Evolutionary conservation across 176 grass and related monocot species (phyloP).

Genomic region (Eremochloa ophiuroides): DNA sequence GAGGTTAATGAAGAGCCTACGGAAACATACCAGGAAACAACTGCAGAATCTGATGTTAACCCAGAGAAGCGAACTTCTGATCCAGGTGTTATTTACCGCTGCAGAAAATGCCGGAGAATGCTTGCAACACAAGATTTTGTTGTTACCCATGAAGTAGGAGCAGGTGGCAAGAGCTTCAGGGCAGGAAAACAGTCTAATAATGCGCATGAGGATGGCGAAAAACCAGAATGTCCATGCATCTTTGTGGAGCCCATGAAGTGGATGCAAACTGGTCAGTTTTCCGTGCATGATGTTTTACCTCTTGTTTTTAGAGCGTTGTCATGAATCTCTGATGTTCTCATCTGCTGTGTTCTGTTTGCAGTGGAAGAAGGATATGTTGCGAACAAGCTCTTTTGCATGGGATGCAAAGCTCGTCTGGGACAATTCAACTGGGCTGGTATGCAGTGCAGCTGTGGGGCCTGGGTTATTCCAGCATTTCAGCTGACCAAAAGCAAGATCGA

Average conservation of each 20-base stretch:
- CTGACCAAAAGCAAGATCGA: conserved; percentile 75
- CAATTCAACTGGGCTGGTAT: conserved; percentile 87
- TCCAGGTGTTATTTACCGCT: conserved; percentile 60
- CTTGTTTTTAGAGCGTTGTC: background rate
- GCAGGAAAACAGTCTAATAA: conserved; percentile 33
- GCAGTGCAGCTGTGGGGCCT: conserved; percentile 81
- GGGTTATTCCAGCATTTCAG: conserved; percentile 92
- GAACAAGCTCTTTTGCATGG: conserved; percentile 77
- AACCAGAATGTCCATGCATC: conserved; percentile 61
- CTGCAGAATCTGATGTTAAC: conserved; percentile 29
- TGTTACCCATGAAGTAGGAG: conserved; percentile 58
- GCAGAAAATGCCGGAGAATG: conserved; percentile 72
- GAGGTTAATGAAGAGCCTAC: background rate
- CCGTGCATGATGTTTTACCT: background rate
- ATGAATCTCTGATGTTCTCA: background rate
- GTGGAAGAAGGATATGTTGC: conserved; percentile 66
- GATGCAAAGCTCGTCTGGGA: conserved; percentile 82
- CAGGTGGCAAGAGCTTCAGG: conserved; percentile 46
- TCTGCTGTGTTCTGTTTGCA: conserved; percentile 16
- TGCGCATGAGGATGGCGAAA: conserved; percentile 31
- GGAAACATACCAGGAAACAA: background rate
- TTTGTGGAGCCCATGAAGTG: conserved; percentile 92
- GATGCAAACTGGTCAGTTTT: conserved; percentile 68
- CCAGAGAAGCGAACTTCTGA: conserved; percentile 15
- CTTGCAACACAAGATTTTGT: conserved; percentile 70